Conservation (phyloP, 202 grass and related monocot species). For the Dendrocalamus latiflorus region DNA sequence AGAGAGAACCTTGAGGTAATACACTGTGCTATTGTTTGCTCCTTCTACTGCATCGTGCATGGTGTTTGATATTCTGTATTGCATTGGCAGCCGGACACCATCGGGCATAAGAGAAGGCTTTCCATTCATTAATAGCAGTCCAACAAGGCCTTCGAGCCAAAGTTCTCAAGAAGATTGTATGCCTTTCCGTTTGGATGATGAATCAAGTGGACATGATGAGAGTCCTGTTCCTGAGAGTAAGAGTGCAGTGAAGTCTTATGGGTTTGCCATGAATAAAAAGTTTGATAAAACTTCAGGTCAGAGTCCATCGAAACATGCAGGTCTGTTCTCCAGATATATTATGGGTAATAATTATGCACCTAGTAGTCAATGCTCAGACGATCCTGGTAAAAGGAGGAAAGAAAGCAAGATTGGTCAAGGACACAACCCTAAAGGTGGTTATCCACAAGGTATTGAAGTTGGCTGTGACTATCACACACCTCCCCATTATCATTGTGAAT, state of each 20-base stretch:
- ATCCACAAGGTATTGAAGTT: constrained; percentile 58
- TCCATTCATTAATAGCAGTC: constrained; percentile 44
- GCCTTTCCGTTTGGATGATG: constrained; percentile 81
- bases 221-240: constrained; percentile 36
- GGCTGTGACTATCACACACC: constrained; percentile 25
- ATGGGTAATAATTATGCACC: constrained; percentile 41
- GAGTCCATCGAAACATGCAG: constrained; percentile 58
- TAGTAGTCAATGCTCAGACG: constrained; percentile 39
- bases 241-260: constrained; percentile 44
- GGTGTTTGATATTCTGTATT: constrained; percentile 30
- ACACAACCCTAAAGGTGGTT: constrained; percentile 29
- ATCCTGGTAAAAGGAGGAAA: constrained; percentile 44
- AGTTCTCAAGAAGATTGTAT: constrained; percentile 85
- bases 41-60: neutral
- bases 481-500: constrained; percentile 18
- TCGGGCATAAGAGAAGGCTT: constrained; percentile 45
- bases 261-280: constrained; percentile 37
- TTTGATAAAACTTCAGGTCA: constrained; percentile 49
- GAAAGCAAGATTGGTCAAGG: constrained; percentile 43
- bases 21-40: constrained; percentile 17
- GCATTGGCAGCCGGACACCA: constrained; percentile 39
- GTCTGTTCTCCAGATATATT: constrained; percentile 60
- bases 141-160: constrained; percentile 49
- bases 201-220: constrained; percentile 54
- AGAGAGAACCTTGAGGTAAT: constrained; percentile 50